Conservation (phyloP, 805 yeast species). For the Candida maltosa region DNA sequence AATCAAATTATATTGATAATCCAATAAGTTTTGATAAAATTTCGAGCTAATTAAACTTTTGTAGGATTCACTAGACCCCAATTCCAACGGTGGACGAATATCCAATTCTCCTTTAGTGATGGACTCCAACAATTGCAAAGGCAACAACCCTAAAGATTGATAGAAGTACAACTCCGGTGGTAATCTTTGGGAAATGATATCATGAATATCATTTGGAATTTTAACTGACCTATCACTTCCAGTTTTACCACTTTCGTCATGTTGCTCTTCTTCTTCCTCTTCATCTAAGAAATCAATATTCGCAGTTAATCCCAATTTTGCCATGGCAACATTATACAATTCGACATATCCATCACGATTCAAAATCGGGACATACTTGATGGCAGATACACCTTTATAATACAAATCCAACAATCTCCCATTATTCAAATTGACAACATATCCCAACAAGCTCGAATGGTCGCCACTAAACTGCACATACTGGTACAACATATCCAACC, state of each 20-base stretch:
- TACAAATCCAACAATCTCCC: slow-evolving; percentile 47
- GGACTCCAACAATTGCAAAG: slow-evolving; percentile 61
- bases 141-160: slow-evolving; percentile 71
- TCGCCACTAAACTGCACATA: slow-evolving; percentile 24
- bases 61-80: slow-evolving; percentile 54
- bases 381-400: slow-evolving; percentile 65
- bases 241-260: slow-evolving; percentile 3
- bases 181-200: slow-evolving; percentile 75
- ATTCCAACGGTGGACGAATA: slow-evolving; percentile 67
- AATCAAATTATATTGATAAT: slow-evolving; percentile 61
- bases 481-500: slow-evolving; percentile 36
- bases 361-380: slow-evolving; percentile 73
- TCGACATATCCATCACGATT: slow-evolving; percentile 67
- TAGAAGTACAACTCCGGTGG: slow-evolving; percentile 86
- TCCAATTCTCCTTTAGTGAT: slow-evolving; percentile 60
- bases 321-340: slow-evolving; percentile 45
- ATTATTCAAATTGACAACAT: slow-evolving; percentile 45
- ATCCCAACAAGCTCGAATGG: slow-evolving; percentile 38
- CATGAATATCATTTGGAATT: slow-evolving; percentile 79
- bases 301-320: slow-evolving; percentile 24
- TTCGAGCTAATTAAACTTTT: slow-evolving; percentile 47
- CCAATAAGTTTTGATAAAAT: slow-evolving; percentile 48
- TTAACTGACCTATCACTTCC: slow-evolving; percentile 14
- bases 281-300: slow-evolving; percentile 17
- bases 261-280: slow-evolving; percentile 13